These are phyloP conservation scores for Cubamyces sp. DNA, from an alignment of 768 basidiomycete genomes.

Conservation along the genomic window DNA sequence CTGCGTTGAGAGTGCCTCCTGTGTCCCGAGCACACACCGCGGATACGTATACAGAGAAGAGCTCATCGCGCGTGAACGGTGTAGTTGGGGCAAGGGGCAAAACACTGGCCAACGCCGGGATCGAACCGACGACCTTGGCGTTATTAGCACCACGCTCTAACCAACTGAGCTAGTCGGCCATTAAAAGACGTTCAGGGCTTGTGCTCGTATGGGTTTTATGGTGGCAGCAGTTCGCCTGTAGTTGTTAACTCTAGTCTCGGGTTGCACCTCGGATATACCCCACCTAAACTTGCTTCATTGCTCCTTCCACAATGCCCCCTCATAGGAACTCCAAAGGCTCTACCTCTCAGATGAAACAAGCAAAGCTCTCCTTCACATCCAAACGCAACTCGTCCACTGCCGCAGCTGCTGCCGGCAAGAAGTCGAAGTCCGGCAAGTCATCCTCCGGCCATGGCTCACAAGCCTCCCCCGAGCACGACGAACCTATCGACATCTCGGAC, in stretches of 20 bases:
- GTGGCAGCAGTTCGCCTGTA: too few species aligned
- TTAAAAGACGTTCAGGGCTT: neutral
- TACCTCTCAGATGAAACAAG: slow-evolving; percentile 11
- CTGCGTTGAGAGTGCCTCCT: too few species aligned
- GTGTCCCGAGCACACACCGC: too few species aligned
- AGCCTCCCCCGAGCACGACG: slow-evolving; percentile 2
- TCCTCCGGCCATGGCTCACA: neutral
- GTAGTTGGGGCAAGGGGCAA: too few species aligned
- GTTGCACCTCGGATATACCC: too few species aligned
- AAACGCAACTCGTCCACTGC: slow-evolving; percentile 16
- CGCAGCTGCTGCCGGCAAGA: slow-evolving; percentile 6
- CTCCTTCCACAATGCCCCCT: slow-evolving; percentile 11
- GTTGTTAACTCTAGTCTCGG: too few species aligned
- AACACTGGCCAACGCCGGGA: slow-evolving; percentile 27
- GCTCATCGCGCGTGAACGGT: too few species aligned
- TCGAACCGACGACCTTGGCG: slow-evolving; percentile 32
- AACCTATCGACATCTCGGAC: slow-evolving; percentile 17
- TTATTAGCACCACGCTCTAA: slow-evolving; percentile 91
- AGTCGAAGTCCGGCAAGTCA: neutral
- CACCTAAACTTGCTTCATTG: slow-evolving; percentile 36
- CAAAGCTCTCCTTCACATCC: slow-evolving; percentile 17
- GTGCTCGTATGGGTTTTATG: too few species aligned
- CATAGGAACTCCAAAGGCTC: neutral
- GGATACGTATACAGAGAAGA: too few species aligned
- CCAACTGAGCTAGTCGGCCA: slow-evolving; percentile 92